Percentiles rank a stretch among this genome's conserved stretches.
phyloP scores from a whole-genome alignment of 2,329 filamentous ascomycete genomes.

The Nothopassalora personata region DNA sequence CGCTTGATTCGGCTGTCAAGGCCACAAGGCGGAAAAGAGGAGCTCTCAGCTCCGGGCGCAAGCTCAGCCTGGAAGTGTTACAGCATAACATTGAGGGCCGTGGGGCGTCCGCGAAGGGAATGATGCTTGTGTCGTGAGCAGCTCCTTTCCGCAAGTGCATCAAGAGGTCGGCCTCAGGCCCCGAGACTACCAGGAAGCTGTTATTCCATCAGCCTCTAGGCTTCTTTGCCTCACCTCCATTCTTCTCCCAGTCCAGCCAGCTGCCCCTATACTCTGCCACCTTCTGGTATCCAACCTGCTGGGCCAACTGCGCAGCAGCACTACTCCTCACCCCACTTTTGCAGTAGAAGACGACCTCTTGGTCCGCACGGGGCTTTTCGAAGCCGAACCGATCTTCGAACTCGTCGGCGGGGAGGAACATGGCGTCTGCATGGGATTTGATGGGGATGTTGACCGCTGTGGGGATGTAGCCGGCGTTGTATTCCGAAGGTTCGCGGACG shows the following conservation, averaged over 20 bases:
- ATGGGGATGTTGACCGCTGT: conserved; percentile 78
- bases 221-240: conserved; percentile 52
- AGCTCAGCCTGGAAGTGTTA: neutral
- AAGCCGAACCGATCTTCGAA: conserved; percentile 82
- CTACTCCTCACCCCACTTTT: conserved; percentile 80
- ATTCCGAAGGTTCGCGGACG: conserved; percentile 67
- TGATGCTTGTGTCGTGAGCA: too few species aligned
- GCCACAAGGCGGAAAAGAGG: neutral
- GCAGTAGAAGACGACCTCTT: conserved; percentile 77
- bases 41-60: too few species aligned
- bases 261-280: conserved; percentile 70
- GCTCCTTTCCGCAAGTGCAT: too few species aligned
- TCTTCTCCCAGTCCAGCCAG: conserved; percentile 76
- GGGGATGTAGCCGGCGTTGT: conserved; percentile 66
- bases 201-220: neutral
- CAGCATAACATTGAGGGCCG: too few species aligned
- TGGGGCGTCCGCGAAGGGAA: too few species aligned
- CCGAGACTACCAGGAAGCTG: neutral
- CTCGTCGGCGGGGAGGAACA: conserved; percentile 69
- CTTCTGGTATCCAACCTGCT: conserved; percentile 66
- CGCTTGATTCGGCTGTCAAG: neutral
- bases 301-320: conserved; percentile 71
- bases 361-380: conserved; percentile 55
- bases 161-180: too few species aligned
- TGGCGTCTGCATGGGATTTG: conserved; percentile 67